Evolutionary conservation across 2,329 filamentous ascomycete species (phyloP), one percentile per base, ranked within the genome.

Genomic region (Trichoderma endophyticum): DNA sequence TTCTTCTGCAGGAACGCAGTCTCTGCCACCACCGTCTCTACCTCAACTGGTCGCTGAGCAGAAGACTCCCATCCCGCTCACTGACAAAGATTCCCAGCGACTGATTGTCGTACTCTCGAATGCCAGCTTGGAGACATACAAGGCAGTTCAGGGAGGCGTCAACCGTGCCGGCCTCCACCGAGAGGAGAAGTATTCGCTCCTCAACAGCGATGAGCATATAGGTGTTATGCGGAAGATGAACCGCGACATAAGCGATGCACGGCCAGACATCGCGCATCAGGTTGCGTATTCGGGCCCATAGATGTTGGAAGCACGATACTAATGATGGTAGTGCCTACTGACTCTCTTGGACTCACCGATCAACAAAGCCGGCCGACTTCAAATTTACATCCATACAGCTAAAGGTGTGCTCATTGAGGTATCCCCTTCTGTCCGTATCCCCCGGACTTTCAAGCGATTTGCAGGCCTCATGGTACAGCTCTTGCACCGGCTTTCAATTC

Each of bases 181-280:
- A 66, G 95, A 98, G 78, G 95, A 98, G 81, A 98, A 98, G 83
- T 99, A 97, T 84, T 97, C 95, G 73, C 87, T 99, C 67, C 90
- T 99, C 79, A 99, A 99, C 87, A 98, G 95, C 83, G 96, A 99
- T 80, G 96, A 99, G 84, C 96, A 99, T 81, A 99, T 99, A 77
- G 96, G 96, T 74, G 93, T 98, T 75, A 97, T 99, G 94, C 92
- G 96, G 79, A 99, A 98, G 87, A 98, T 98, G 95, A 97, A 97
- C 81, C 89, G 96, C 77, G 96, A 99, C 81, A 98, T 99, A 76
- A 98, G 95, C 81, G 96, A 99, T 83, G 96, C 96, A 73, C 91
- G 96, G 77, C 96, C 96, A 59, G 96, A 99, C 83, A 99, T 99
- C 79, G 97, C 96, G 60, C 96, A 99, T 82, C 96, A 98, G 93